Evolutionary conservation across 768 basidiomycete genomes (phyloP), one percentile per base, ranked within the genome.

Genomic region (Russula olivacea): DNA sequence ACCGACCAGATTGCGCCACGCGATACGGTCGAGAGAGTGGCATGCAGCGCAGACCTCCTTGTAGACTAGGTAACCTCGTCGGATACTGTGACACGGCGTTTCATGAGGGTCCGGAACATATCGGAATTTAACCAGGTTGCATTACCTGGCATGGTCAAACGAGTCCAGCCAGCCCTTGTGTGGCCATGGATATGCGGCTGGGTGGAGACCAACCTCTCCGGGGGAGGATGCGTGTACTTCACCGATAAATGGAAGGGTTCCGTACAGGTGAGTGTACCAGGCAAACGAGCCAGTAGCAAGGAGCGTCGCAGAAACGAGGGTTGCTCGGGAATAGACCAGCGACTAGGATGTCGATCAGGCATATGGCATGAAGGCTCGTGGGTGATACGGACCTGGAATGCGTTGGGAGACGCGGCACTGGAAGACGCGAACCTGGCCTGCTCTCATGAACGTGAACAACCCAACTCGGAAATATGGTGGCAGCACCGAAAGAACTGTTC

Each of bases 21-120:
- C 97, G 72, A 99, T 95, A 70, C 97, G 93, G 79, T 99, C 93
- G 60, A 99, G 86, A 38, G 97, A 99, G 76, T 99, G 97, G 76
- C 97, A 99, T 12, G 97, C 93, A 17, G 97, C 92, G 74, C 97
- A 99, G 61, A 99, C 97, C 78, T 99, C 96, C 67, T 94, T 92
- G 82, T 99, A 99, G 61, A 99, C 97, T 75, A 90, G 86, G 80
- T 91, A 95, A 45, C 93, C 95, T 72, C 96, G 83, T 70, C 95
- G 93, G 72, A 98, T 95, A 76, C 94, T 96, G 63, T 40, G 52
- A 62, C 17, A 58, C 64, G 59, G 58, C 62, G 58, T 56, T 57
- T 63, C 55, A 36, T 41, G 56, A 50, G 61, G 63, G 56, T 47
- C 59, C 59, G 66, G 30, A 55, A 32, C 23, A 58, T 57, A 53